Evolutionary conservation across 768 basidiomycete genomes (phyloP).

Genomic region (Boletus patriciae): DNA sequence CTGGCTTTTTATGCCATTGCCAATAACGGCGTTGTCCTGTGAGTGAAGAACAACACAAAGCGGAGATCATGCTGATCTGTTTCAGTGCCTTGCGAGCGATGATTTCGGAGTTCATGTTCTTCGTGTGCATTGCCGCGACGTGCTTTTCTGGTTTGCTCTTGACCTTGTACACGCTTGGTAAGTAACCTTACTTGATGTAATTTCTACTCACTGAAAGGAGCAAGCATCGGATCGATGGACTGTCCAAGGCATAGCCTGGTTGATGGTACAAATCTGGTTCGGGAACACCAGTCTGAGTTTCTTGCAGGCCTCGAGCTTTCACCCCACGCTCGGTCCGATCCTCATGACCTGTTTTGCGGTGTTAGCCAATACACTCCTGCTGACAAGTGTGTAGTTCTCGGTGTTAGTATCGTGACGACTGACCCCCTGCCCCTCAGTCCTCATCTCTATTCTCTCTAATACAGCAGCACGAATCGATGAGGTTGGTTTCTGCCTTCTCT

Average conservation of each 20-base stretch:
- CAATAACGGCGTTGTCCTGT: constrained; percentile 80
- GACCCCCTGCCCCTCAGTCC: constrained; percentile 34
- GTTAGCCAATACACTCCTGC: constrained; percentile 70
- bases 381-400: constrained; percentile 61
- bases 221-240: constrained; percentile 34
- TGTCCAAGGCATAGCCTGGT: constrained; percentile 65
- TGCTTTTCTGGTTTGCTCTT: constrained; percentile 80
- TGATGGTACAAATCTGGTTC: constrained; percentile 88
- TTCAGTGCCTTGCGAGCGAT: constrained; percentile 75
- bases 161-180: constrained; percentile 54
- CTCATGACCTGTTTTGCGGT: constrained; percentile 81
- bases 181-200: neutral
- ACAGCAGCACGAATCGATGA: constrained; percentile 78
- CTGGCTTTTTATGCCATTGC: constrained; percentile 79
- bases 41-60: constrained; percentile 25
- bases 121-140: constrained; percentile 71
- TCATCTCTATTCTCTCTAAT: constrained; percentile 90
- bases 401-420: constrained; percentile 2
- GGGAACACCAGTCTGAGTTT: constrained; percentile 71
- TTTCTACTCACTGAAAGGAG: constrained; percentile 26
- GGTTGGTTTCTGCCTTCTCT: constrained; percentile 33
- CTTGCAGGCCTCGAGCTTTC: constrained; percentile 56
- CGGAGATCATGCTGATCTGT: constrained; percentile 6
- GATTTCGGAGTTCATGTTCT: constrained; percentile 77
- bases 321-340: constrained; percentile 71